Conservation (phyloP, 192 early-diverging fungal genomes). For the Linnemannia zychae region DNA sequence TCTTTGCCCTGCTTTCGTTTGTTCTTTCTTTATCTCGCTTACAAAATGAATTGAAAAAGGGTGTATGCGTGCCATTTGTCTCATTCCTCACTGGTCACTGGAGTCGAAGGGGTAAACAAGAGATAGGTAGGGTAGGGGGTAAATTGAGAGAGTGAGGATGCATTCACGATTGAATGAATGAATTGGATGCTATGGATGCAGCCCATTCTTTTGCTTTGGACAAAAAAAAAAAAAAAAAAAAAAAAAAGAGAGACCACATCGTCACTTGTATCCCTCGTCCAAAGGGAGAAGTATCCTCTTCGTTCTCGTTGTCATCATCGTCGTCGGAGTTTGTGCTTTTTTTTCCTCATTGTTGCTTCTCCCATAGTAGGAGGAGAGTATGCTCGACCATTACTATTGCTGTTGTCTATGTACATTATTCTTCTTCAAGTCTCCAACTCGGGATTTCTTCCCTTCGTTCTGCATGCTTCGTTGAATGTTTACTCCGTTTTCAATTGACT, state of each 20-base stretch:
- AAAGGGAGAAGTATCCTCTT: neutral
- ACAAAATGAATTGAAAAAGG: neutral
- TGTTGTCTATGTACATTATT: neutral
- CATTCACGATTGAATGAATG: neutral
- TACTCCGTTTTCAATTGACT: neutral
- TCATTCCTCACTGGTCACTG: neutral
- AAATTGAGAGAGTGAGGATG: neutral
- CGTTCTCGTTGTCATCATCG: no score
- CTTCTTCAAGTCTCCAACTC: neutral
- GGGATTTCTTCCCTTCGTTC: neutral
- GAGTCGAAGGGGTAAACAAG: neutral
- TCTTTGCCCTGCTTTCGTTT: neutral
- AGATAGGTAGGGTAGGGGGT: no score
- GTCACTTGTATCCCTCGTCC: neutral
- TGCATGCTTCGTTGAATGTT: neutral
- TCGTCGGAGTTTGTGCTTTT: neutral
- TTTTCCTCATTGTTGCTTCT: no score
- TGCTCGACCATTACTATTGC: neutral
- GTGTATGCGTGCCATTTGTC: neutral
- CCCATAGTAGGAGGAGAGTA: no score
- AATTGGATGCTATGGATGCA: conserved; percentile 1
- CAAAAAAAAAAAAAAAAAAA: no score
- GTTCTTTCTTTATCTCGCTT: neutral
- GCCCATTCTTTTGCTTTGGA: conserved; percentile 1
- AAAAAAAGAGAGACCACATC: neutral